phyloP scores from a whole-genome alignment of 345 rosid genomes.

The Limnanthes douglasii region DNA sequence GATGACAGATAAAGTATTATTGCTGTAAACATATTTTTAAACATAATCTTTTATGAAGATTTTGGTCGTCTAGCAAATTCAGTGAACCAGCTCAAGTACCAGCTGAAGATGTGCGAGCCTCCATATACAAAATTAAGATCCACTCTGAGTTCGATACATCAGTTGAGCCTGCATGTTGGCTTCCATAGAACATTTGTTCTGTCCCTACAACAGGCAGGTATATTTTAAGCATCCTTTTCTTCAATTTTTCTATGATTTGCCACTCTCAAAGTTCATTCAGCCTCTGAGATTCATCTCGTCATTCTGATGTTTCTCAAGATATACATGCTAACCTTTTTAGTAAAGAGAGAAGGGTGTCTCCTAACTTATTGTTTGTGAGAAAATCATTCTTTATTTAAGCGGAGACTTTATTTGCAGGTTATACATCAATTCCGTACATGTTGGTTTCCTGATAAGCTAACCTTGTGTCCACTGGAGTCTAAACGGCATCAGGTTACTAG shows the following conservation, averaged over 20 bases:
- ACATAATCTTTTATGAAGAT: not conserved
- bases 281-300: no score
- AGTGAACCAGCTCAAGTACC: not conserved
- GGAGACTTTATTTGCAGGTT: no score
- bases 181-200: not conserved
- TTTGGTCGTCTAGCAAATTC: not conserved
- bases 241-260: not conserved
- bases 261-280: no score
- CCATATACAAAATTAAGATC: not conserved
- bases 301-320: not conserved
- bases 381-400: no score
- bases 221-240: not conserved
- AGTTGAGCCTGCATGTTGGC: not conserved
- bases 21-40: not conserved
- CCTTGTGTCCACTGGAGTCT: no score
- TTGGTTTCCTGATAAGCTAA: no score
- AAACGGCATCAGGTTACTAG: no score
- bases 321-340: no score
- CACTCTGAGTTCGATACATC: not conserved
- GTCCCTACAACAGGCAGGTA: constrained; percentile 1
- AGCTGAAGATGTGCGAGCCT: not conserved
- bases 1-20: not conserved
- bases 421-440: no score
- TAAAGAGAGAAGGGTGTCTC: no score
- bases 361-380: no score